Evolutionary conservation across 208 protist genomes (phyloP).

Genomic region (Phytomonas sp.): DNA sequence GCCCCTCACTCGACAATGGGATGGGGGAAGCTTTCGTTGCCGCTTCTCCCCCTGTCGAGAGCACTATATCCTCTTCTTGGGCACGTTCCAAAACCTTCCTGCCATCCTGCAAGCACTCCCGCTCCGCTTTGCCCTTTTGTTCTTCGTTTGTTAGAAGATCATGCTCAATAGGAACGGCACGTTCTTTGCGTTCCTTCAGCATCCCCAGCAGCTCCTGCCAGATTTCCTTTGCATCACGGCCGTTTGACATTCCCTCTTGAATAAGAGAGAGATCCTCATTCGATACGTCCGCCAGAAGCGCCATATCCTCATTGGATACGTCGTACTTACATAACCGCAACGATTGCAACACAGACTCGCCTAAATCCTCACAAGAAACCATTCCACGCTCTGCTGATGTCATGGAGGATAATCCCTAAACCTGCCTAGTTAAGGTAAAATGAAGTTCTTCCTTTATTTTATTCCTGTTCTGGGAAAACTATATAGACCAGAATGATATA

Average conservation of each 20-base stretch:
- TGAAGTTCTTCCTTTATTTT: too few species aligned
- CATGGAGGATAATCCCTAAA: not conserved
- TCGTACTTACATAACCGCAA: conserved; percentile 54
- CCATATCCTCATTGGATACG: conserved; percentile 69
- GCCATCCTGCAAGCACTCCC: conserved; percentile 25
- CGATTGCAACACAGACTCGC: conserved; percentile 74
- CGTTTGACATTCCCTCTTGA: conserved; percentile 60
- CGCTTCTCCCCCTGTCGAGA: too few species aligned
- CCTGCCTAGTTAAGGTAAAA: too few species aligned
- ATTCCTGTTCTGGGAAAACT: too few species aligned
- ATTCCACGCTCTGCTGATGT: not conserved
- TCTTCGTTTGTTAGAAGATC: conserved; percentile 39
- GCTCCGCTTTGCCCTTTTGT: too few species aligned
- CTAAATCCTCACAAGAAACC: conserved; percentile 61
- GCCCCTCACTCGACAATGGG: conserved; percentile 2
- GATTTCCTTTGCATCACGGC: conserved; percentile 62
- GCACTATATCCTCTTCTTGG: too few species aligned
- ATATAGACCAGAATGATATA: not conserved
- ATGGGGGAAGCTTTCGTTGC: too few species aligned
- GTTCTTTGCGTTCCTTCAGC: conserved; percentile 39
- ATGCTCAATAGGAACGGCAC: conserved; percentile 25
- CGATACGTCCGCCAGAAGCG: conserved; percentile 66
- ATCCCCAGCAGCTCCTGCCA: conserved; percentile 57
- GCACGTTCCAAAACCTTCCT: conserved; percentile 31
- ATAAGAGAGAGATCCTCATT: conserved; percentile 87